Evolutionary conservation across 2,329 filamentous ascomycete genomes (phyloP), one percentile per base, ranked within the genome.

Genomic region (Diplodia mutila): DNA sequence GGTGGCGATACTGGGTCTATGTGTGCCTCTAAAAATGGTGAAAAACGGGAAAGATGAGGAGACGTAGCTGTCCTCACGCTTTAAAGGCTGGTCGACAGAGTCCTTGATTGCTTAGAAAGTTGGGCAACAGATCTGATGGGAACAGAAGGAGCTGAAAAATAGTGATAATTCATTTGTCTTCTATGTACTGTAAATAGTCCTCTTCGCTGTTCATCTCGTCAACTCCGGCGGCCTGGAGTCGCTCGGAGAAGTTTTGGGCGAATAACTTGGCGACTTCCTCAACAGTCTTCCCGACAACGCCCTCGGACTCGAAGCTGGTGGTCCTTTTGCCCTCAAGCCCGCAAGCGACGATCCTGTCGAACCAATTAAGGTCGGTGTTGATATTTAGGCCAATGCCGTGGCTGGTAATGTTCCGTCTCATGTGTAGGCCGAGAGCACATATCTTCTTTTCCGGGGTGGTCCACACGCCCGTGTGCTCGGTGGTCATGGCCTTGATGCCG

Each of bases 381-480:
- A 93, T 80, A 83, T 97, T 92, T 76, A 97, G 77, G 2, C 92
- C 94, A 39, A 97, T 85, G 7, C 95, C 95, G 77, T 96, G 91
- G 69, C 90, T 92, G 27, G 90, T 93, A 46, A 98, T 86, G 78
- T 96, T 89, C 54, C 94, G 84, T 16, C 93, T 84, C 70, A 97
- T 85, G 80, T 98, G 94, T n/a, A 99, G 92, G 0, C 95, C 95
- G 51, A 98, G 82, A 0, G 94, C 93, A 0, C 93, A 92, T 72
- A 99, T 93, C 83, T 98, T 99, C 73, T 85, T 46, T 14, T 65
- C 59, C 0, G 72, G 68, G 67, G 71, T 69, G 59, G 77, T 70
- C 94, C 94, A 97, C 18, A 97, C 92, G 0, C 94, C 94, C 2
- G 94, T 93, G 76, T 97, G 89, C 65, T 89, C 87, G 0, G 86